These are phyloP conservation scores for Amanita pallidorosea DNA, from an alignment of 768 basidiomycete genomes.

Conservation along the genomic window DNA sequence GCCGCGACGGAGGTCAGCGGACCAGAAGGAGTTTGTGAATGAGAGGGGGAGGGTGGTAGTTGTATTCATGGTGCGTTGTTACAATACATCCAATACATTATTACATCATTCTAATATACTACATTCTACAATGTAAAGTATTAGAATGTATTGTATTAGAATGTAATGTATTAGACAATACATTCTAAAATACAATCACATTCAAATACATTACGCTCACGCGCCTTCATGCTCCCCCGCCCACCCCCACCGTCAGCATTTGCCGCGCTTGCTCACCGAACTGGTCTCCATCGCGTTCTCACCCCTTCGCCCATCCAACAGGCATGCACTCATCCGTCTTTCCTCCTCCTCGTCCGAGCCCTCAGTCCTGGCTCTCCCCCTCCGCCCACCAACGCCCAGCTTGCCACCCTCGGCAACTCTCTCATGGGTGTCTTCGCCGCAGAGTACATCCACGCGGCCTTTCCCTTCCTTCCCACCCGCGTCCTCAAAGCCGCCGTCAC, in stretches of 20 bases:
- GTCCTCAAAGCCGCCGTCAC: constrained; percentile 88
- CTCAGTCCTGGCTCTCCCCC: constrained; percentile 43
- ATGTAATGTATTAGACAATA: too few relatives aligned
- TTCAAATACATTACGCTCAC: too few relatives aligned
- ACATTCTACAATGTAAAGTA: too few relatives aligned
- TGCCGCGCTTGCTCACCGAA: constrained; percentile 64
- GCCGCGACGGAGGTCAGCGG: constrained; percentile 79
- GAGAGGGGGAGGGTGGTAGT: constrained; percentile 70
- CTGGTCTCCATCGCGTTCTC: constrained; percentile 56
- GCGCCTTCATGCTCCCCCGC: too few relatives aligned
- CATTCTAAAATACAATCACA: too few relatives aligned
- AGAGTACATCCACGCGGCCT: constrained; percentile 71
- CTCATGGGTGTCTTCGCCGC: constrained; percentile 85
- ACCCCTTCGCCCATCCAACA: constrained; percentile 48
- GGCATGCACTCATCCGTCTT: constrained; percentile 74
- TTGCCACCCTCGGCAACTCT: constrained; percentile 73
- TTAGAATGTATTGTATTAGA: too few relatives aligned
- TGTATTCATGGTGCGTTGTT: too few relatives aligned
- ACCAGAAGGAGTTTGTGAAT: constrained; percentile 93
- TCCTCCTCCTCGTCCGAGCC: constrained; percentile 41
- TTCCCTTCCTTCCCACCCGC: constrained; percentile 86
- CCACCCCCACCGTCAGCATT: constrained; percentile 48
- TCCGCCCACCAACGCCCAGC: constrained; percentile 63
- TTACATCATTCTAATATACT: too few relatives aligned
- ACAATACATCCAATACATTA: too few relatives aligned